Percentiles rank a stretch among this genome's conserved stretches.
Evolutionary conservation across 352 stramenopile species (phyloP).

Genomic region (Peronospora belbahrii): DNA sequence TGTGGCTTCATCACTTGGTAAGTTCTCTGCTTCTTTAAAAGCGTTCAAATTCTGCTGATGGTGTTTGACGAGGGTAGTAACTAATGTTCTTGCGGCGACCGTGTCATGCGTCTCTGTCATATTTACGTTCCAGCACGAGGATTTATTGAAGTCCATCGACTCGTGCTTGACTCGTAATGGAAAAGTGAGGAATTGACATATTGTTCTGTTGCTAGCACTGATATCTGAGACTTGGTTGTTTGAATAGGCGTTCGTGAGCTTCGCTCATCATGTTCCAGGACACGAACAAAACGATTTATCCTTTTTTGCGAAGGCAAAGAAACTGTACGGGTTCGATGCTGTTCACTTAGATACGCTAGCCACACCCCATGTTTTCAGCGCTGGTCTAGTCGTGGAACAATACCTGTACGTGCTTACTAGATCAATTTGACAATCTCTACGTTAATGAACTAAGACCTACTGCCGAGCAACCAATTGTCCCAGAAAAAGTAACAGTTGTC

Average conservation of each 20-base stretch:
- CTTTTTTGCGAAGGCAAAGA: conserved; percentile 44
- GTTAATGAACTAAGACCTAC: too few relatives aligned
- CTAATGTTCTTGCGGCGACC: neutral
- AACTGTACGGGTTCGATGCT: conserved; percentile 26
- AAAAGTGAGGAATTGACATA: conserved; percentile 15
- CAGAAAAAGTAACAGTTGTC: too few relatives aligned
- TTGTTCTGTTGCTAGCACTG: too few relatives aligned
- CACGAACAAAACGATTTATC: conserved; percentile 41
- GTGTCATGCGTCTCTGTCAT: neutral
- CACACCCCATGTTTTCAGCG: conserved; percentile 37
- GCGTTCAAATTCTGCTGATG: too few relatives aligned
- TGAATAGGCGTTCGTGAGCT: conserved; percentile 35
- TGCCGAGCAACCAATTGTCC: too few relatives aligned
- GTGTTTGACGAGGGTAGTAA: neutral
- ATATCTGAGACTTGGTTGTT: too few relatives aligned
- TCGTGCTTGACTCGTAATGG: conserved; percentile 23
- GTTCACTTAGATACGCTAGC: conserved; percentile 34
- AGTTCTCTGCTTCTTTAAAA: neutral
- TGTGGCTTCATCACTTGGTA: conserved; percentile 47
- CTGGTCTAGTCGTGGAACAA: conserved; percentile 33
- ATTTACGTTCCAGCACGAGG: conserved; percentile 22
- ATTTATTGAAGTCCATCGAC: conserved; percentile 38
- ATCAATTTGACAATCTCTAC: too few relatives aligned
- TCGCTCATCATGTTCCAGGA: conserved; percentile 43
- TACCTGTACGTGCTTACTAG: conserved; percentile 41